Conservation (phyloP, 139 green algal species). For the Volvox reticuliferus region DNA sequence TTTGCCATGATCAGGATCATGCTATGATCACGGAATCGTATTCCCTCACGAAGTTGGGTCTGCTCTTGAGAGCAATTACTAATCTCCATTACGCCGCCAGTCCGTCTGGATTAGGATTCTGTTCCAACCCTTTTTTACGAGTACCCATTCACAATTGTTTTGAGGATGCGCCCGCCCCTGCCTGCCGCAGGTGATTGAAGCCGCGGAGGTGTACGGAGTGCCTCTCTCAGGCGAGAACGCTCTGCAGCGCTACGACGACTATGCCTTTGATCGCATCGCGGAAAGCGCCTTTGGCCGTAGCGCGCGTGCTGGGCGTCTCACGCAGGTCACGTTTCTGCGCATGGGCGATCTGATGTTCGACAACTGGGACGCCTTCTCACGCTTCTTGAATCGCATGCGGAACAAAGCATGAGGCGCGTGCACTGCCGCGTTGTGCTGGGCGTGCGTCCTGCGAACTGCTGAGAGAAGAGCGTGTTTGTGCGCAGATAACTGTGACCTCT, state of each 20-base stretch:
- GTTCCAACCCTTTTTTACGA: too few relatives aligned
- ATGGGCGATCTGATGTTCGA: conserved; percentile 93
- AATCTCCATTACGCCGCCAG: too few relatives aligned
- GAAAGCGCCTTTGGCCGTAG: conserved; percentile 90
- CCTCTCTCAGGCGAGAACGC: conserved; percentile 96
- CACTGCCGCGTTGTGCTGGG: neutral
- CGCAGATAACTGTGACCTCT: conserved; percentile 27
- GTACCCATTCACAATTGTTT: too few relatives aligned
- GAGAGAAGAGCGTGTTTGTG: conserved; percentile 40
- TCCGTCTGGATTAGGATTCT: too few relatives aligned
- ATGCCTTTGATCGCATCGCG: conserved; percentile 93
- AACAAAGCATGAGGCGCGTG: conserved; percentile 47
- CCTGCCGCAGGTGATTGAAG: conserved; percentile 77
- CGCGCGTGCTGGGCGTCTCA: conserved; percentile 80
- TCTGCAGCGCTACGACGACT: conserved; percentile 95
- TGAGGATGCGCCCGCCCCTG: too few relatives aligned
- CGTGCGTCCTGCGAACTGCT: conserved; percentile 36
- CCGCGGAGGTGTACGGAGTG: conserved; percentile 77
- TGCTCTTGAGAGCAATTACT: too few relatives aligned
- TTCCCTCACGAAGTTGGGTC: too few relatives aligned
- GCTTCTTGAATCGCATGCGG: conserved; percentile 77
- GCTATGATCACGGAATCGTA: too few relatives aligned
- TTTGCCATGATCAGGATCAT: too few relatives aligned
- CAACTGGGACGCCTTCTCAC: conserved; percentile 83
- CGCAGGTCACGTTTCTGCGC: conserved; percentile 95